Evolutionary conservation across 2,329 filamentous ascomycete species (phyloP), one percentile per base, ranked within the genome.

Genomic region (Talaromyces piceae): DNA sequence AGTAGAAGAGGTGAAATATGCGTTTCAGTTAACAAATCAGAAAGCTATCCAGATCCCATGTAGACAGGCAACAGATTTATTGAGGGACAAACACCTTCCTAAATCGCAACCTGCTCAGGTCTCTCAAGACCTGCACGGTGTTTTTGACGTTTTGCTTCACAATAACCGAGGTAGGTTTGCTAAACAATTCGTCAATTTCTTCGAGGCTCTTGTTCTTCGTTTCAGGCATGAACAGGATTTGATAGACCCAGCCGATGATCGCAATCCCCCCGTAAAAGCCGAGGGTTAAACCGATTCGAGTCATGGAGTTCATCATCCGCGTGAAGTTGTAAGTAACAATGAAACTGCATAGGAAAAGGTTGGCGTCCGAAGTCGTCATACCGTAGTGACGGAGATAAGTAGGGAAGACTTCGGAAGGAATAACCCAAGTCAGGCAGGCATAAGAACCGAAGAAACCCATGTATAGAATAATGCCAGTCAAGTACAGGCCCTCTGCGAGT

Each of bases 221-320:
- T 72, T 87, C 83, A 0, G 83, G 84, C 85, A 88, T 88, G 69
- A 87, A 88, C 46, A 87, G 63, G 44, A 87, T 73, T 68, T 88
- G 84, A 66, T 87, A 88, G 58, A 86, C 71, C 78, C 83, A 86
- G 11, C 83, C 85, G 0, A 88, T 8, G 0, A 85, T 76, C 0
- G 84, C 84, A 49, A 88, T 87, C 13, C 85, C 85, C 4, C 85
- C 84, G 64, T 87, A 88, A 68, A 88, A 88, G 2, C 85, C 85
- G 0, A 88, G 75, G 0, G 79, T 74, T 0, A 88, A 72, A 8
- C 85, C 84, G 1, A 82, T 86, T 28, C 69, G 73, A 6, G 75
- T 79, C 77, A 88, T 85, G n/a, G 80, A 78, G 0, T 77, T 64
- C 65, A 85, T 80, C 85, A 88, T 88, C 8, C 75, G 74, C 0